Conservation (phyloP, 179 eudicot species). For the Silene coronaria region DNA sequence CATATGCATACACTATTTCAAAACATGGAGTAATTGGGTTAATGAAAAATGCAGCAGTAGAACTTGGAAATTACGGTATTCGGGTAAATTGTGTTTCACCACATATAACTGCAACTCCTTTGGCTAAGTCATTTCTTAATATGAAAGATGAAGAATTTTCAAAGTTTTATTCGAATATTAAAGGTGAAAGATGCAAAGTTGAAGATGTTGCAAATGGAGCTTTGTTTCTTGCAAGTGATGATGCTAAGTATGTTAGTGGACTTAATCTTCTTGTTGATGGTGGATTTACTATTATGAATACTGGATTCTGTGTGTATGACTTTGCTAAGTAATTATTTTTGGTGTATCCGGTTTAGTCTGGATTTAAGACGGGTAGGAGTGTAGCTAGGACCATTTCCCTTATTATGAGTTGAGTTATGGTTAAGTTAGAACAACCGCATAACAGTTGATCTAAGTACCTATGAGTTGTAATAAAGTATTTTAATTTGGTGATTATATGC, state of each 20-base stretch:
- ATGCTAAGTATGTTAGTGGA: slow-evolving; percentile 20
- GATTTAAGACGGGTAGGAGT: too few species aligned
- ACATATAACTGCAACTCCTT: background rate
- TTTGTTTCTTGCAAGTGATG: slow-evolving; percentile 22
- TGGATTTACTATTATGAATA: slow-evolving; percentile 15
- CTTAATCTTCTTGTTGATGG: slow-evolving; percentile 23
- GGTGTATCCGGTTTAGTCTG: too few species aligned
- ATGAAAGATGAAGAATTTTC: slow-evolving; percentile 1
- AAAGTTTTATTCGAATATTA: background rate
- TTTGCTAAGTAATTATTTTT: too few species aligned
- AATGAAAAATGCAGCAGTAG: slow-evolving; percentile 19
- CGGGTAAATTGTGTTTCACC: slow-evolving; percentile 28
- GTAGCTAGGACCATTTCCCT: too few species aligned
- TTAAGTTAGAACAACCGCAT: too few species aligned
- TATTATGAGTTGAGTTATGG: too few species aligned
- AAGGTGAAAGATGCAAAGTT: background rate
- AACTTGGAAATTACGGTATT: slow-evolving; percentile 25
- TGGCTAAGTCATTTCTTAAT: background rate
- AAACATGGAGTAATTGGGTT: slow-evolving; percentile 34
- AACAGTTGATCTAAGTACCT: too few species aligned
- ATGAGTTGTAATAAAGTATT: too few species aligned
- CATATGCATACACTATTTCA: slow-evolving; percentile 19
- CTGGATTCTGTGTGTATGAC: background rate
- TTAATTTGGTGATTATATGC: too few species aligned
- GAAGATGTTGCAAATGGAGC: slow-evolving; percentile 15